phyloP scores from a whole-genome alignment of 352 stramenopile genomes.

The Lagenidium giganteum region DNA sequence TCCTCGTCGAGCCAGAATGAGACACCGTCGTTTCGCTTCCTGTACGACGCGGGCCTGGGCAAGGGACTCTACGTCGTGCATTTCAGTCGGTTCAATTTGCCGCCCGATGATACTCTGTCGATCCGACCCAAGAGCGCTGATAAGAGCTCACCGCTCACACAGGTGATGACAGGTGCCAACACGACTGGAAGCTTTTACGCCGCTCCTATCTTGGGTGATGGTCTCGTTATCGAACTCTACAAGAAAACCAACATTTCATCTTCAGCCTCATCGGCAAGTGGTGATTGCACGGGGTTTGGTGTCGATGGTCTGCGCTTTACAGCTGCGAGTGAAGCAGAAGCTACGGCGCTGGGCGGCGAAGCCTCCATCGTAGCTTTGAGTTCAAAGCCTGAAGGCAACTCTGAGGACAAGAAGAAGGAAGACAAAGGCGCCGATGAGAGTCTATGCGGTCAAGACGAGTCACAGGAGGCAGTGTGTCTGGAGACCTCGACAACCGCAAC shows the following conservation, averaged over 20 bases:
- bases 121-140: conserved; percentile 24
- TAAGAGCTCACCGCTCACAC: conserved; percentile 8
- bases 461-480: conserved; percentile 58
- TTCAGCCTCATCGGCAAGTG: neutral
- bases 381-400: conserved; percentile 6
- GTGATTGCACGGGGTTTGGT: conserved; percentile 43
- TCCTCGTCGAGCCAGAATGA: neutral
- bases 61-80: conserved; percentile 56
- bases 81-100: conserved; percentile 48
- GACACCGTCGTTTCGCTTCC: conserved; percentile 33
- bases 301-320: conserved; percentile 45
- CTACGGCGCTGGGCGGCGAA: conserved; percentile 9
- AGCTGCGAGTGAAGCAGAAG: conserved; percentile 22
- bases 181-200: conserved; percentile 52
- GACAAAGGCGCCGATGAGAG: conserved; percentile 40
- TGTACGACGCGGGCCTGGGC: conserved; percentile 38
- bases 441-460: conserved; percentile 63
- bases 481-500: conserved; percentile 18
- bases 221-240: conserved; percentile 45
- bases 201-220: conserved; percentile 30
- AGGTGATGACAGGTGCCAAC: conserved; percentile 38
- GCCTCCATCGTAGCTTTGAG: conserved; percentile 6
- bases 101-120: conserved; percentile 37
- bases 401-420: conserved; percentile 1
- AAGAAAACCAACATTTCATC: conserved; percentile 7